phyloP scores from a whole-genome alignment of 2,329 filamentous ascomycete species.

The Stachybotrys chartarum region DNA sequence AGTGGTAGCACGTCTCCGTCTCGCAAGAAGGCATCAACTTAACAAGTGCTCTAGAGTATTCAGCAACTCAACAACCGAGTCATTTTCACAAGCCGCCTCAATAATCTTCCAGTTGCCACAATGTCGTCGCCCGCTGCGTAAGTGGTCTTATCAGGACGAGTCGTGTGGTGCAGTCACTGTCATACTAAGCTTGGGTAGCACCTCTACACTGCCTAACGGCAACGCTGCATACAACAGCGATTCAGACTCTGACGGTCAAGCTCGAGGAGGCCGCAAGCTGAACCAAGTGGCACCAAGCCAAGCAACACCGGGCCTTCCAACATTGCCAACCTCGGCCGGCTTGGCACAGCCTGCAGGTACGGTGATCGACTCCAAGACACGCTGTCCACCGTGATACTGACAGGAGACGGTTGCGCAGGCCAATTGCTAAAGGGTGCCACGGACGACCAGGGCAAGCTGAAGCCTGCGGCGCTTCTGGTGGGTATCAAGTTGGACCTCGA shows the following conservation, averaged over 20 bases:
- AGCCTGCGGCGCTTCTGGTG: constrained; percentile 49
- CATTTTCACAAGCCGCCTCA: neutral
- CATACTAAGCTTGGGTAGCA: constrained; percentile 2
- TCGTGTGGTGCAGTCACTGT: neutral
- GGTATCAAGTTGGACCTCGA: constrained; percentile 59
- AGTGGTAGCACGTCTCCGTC: neutral
- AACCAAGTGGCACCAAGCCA: constrained; percentile 17
- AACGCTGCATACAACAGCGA: constrained; percentile 18
- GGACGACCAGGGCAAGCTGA: constrained; percentile 50
- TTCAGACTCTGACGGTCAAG: constrained; percentile 21
- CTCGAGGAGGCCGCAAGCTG: constrained; percentile 18
- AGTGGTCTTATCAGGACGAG: neutral
- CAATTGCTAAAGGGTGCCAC: constrained; percentile 50
- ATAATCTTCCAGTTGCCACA: neutral
- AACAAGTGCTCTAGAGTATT: neutral
- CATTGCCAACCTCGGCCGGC: constrained; percentile 22
- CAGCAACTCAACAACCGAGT: neutral
- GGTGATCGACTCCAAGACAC: neutral
- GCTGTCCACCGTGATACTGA: neutral
- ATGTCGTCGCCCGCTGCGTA: neutral
- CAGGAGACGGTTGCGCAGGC: constrained; percentile 21
- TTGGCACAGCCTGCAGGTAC: constrained; percentile 25
- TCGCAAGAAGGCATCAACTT: neutral
- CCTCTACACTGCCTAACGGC: constrained; percentile 16
- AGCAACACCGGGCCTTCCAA: constrained; percentile 10